These are phyloP conservation scores for Astraeus odoratus DNA, from an alignment of 768 basidiomycete species.

Conservation along the genomic window DNA sequence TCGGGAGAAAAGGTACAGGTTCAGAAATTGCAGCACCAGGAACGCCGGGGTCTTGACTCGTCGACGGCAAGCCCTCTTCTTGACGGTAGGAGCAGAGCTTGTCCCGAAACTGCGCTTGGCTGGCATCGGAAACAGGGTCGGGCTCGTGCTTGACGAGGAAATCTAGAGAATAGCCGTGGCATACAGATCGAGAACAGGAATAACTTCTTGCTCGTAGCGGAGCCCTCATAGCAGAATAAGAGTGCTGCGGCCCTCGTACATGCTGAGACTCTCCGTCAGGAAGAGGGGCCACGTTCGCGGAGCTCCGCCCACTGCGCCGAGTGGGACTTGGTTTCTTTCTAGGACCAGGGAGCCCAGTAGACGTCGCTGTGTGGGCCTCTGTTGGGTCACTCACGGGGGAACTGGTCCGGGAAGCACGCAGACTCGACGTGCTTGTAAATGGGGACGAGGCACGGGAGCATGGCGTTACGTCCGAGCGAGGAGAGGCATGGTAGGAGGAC, in stretches of 20 bases:
- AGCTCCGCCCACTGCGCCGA: slow-evolving; percentile 3
- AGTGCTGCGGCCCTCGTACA: slow-evolving; percentile 50
- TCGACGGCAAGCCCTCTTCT: slow-evolving; percentile 10
- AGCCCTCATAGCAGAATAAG: slow-evolving; percentile 17
- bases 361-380: slow-evolving; percentile 1
- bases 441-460: slow-evolving; percentile 5
- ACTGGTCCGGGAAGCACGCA: neutral
- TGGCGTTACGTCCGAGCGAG: slow-evolving; percentile 6
- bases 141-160: slow-evolving; percentile 18
- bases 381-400: slow-evolving; percentile 6
- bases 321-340: slow-evolving; percentile 3
- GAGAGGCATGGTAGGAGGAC: slow-evolving; percentile 6
- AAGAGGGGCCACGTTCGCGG: slow-evolving; percentile 30
- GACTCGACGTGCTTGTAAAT: neutral
- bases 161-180: slow-evolving; percentile 6
- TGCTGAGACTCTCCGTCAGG: slow-evolving; percentile 51
- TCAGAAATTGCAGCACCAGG: slow-evolving; percentile 48
- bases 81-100: slow-evolving; percentile 9
- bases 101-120: neutral
- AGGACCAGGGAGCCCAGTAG: neutral
- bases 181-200: neutral
- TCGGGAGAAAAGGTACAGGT: slow-evolving; percentile 21
- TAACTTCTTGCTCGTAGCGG: slow-evolving; percentile 8
- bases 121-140: neutral
- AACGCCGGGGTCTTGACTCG: slow-evolving; percentile 15